Percentiles rank a stretch among this genome's conserved stretches.
Conservation (phyloP, 176 grass and related monocot genomes). For the Aegilops umbellulata region DNA sequence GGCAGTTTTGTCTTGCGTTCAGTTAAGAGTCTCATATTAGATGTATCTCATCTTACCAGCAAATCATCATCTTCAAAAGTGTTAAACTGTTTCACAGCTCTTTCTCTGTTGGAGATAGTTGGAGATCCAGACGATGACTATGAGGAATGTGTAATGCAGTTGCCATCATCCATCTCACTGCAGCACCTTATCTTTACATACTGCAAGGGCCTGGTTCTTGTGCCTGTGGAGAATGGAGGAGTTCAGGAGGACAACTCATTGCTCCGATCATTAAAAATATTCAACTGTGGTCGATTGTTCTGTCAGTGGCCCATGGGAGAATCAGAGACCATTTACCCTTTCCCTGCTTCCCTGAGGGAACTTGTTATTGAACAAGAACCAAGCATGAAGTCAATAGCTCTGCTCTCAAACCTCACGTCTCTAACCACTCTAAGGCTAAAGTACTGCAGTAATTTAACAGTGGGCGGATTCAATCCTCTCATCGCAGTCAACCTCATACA, state of each 20-base stretch:
- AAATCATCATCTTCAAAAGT: background rate
- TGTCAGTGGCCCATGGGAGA: background rate
- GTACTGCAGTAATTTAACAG: background rate
- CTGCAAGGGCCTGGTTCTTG: background rate
- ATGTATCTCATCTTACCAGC: background rate
- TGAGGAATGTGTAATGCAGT: background rate
- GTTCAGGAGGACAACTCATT: background rate
- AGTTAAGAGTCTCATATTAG: background rate
- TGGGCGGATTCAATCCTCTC: background rate
- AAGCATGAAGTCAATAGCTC: background rate
- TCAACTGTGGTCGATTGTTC: rapidly evolving
- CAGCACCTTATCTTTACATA: rapidly evolving
- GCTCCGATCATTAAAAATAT: background rate
- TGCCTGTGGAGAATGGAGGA: background rate
- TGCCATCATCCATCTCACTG: constrained; percentile 1
- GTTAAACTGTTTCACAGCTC: background rate
- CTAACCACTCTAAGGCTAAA: background rate
- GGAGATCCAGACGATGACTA: too few species aligned
- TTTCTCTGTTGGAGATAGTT: background rate
- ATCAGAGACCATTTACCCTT: background rate
- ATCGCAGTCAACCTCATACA: background rate
- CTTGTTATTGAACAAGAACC: rapidly evolving
- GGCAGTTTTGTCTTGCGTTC: background rate
- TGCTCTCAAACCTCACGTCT: background rate
- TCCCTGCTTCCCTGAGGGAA: background rate